A percentile compares a stretch with the other conserved stretches of the same genome.
Conservation (phyloP, 129 eudicot genomes). For the Centaurea solstitialis region DNA sequence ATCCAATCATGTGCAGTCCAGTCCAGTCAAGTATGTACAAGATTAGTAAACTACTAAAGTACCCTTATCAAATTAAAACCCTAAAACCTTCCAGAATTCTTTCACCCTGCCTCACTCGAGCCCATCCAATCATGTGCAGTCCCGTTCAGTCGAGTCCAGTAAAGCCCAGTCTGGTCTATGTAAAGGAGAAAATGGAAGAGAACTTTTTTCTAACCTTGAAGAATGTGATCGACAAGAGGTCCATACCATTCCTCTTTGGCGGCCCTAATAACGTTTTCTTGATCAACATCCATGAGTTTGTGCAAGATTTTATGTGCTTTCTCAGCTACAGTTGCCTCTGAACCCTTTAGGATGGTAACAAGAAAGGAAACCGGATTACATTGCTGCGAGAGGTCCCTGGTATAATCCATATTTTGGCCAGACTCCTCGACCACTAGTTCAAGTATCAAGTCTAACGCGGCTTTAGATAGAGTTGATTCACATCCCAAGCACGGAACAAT, state of each 20-base stretch:
- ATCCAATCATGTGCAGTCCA: too few relatives aligned
- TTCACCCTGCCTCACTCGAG: too few relatives aligned
- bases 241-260: conserved; percentile 59
- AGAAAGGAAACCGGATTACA: conserved; percentile 45
- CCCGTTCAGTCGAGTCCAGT: too few relatives aligned
- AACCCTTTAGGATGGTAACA: conserved; percentile 33
- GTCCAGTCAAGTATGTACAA: too few relatives aligned
- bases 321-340: conserved; percentile 26
- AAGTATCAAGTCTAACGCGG: conserved; percentile 50
- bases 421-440: conserved; percentile 46
- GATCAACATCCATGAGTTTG: conserved; percentile 53
- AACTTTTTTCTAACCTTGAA: conserved; percentile 46
- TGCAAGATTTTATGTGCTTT: conserved; percentile 45
- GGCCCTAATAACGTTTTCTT: conserved; percentile 37
- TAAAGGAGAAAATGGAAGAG: background rate
- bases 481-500: conserved; percentile 49
- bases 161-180: background rate
- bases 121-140: too few relatives aligned
- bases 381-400: conserved; percentile 41
- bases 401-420: conserved; percentile 35
- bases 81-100: too few relatives aligned
- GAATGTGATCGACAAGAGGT: conserved; percentile 43
- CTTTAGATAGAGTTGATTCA: conserved; percentile 41
- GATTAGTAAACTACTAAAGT: too few relatives aligned
- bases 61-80: too few relatives aligned